These are phyloP conservation scores for Glycyrrhiza uralensis DNA, from an alignment of 306 rosid species.

Conservation along the genomic window DNA sequence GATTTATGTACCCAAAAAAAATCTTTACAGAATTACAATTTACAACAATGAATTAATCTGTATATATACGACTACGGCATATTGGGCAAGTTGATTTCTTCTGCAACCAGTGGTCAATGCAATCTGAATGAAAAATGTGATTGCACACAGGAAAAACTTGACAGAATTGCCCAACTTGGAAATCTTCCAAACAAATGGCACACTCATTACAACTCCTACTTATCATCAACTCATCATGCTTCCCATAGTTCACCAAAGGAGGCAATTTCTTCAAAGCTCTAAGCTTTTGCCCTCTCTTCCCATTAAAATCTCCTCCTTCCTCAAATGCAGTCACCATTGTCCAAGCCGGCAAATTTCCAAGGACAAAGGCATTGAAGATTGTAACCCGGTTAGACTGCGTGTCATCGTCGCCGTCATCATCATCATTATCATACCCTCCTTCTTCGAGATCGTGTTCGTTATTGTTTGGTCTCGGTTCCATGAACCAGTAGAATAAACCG, in stretches of 20 bases:
- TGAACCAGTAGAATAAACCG: constrained; percentile 33
- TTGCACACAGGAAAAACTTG: constrained; percentile 53
- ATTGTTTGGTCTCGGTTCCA: constrained; percentile 9
- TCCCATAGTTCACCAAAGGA: constrained; percentile 42
- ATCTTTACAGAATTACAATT: no score
- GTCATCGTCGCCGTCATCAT: neutral
- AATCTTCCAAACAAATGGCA: constrained; percentile 64
- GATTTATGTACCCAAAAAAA: no score
- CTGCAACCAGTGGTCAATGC: constrained; percentile 55
- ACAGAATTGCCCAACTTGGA: constrained; percentile 40
- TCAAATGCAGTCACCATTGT: neutral
- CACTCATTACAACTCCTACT: constrained; percentile 36
- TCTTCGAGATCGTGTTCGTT: constrained; percentile 22
- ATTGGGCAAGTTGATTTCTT: constrained; percentile 44
- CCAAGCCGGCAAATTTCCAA: constrained; percentile 24
- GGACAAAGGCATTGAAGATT: neutral
- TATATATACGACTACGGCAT: constrained; percentile 23
- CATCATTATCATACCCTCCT: neutral
- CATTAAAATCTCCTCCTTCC: neutral
- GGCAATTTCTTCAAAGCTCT: constrained; percentile 49
- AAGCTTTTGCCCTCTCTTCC: constrained; percentile 39
- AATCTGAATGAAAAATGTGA: constrained; percentile 59
- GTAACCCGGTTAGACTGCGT: neutral
- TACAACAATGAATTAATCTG: neutral
- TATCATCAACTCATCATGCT: constrained; percentile 9